Evolutionary conservation across 2,329 filamentous ascomycete species (phyloP), one percentile per base, ranked within the genome.

Genomic region (Macroventuria anomochaeta): DNA sequence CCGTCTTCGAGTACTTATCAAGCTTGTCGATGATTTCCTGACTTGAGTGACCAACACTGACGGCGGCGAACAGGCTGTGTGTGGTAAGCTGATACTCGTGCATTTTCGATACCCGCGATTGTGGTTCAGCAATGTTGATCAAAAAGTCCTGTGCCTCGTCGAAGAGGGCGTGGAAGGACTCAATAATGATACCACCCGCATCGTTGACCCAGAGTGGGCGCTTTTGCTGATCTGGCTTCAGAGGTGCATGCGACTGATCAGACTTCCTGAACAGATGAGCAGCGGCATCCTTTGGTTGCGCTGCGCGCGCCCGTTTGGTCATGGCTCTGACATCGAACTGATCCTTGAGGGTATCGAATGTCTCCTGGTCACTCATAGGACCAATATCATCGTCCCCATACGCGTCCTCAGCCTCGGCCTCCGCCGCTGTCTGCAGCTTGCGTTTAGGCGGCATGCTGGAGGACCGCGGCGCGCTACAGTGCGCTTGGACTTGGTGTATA

Each of bases 141-240:
- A 99, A 81, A 72, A 99, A 96, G 73, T 96, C 92, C 71, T 96
- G 92, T 0, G 91, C 93, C 68, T 93, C 88, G 52, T 88, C 84
- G 52, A 93, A 92, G 51, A 95, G 81, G 2, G 93, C 90, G 46
- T 90, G 93, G 78, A 97, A 97, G 65, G 92, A 96, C 80, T 99
- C 93, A 36, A 97, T 81, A 25, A 96, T 95, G 70, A 97, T 95
- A 59, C 88, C 87, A 29, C 90, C 92, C 39, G 88, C 81, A 2
- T 92, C 90, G 72, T 97, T 92, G 64, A 99, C 95, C 91, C 92
- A 97, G 55, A 97, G 82, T 13, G 95, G 95, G 13, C 95, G 88
- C 69, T 93, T 91, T 59, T 88, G 85, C 77, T 96, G 92, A 74
- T 97, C 93, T 3, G 88, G 85, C 76, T 97, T 97, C 61, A 97